Evolutionary conservation across 75 land plant genomes (phyloP).

Genomic region (Sequoia sempervirens): DNA sequence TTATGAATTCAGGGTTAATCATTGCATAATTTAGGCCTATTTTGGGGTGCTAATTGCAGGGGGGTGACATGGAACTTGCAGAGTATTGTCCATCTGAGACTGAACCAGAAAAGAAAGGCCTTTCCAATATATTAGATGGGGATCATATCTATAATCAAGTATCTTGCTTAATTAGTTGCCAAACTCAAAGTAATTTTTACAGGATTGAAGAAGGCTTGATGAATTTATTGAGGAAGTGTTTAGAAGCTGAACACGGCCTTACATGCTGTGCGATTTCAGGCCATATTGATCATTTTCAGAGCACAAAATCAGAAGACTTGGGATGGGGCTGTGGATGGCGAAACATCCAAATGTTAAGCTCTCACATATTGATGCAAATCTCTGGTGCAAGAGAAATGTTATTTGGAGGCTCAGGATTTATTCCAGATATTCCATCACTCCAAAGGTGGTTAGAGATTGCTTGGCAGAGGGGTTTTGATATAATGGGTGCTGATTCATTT

Average conservation of each 20-base stretch:
- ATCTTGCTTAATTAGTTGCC: conserved; percentile 22
- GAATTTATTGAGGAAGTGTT: conserved; percentile 46
- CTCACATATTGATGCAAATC: conserved; percentile 52
- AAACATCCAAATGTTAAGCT: conserved; percentile 89
- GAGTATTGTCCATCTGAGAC: background rate
- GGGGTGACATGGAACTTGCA: background rate
- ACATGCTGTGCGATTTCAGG: conserved; percentile 53
- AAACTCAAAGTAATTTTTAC: conserved; percentile 32
- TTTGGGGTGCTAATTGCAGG: background rate
- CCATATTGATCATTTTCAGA: conserved; percentile 80
- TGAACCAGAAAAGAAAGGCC: background rate
- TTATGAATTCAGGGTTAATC: background rate
- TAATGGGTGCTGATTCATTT: conserved; percentile 55
- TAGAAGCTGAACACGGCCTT: conserved; percentile 40
- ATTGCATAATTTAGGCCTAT: background rate
- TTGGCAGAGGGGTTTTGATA: conserved; percentile 84
- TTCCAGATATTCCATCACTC: conserved; percentile 77
- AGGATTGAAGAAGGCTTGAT: conserved; percentile 65
- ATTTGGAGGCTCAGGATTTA: conserved; percentile 83
- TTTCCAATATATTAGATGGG: background rate
- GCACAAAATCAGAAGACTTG: conserved; percentile 47
- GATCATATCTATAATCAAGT: conserved; percentile 17
- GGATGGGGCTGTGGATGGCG: conserved; percentile 99
- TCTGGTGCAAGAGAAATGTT: conserved; percentile 48
- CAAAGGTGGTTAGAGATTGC: conserved; percentile 96